Evolutionary conservation across 139 green algal genomes (phyloP), one percentile per base, ranked within the genome.

Genomic region (Tetradesmus lagerheimii): DNA sequence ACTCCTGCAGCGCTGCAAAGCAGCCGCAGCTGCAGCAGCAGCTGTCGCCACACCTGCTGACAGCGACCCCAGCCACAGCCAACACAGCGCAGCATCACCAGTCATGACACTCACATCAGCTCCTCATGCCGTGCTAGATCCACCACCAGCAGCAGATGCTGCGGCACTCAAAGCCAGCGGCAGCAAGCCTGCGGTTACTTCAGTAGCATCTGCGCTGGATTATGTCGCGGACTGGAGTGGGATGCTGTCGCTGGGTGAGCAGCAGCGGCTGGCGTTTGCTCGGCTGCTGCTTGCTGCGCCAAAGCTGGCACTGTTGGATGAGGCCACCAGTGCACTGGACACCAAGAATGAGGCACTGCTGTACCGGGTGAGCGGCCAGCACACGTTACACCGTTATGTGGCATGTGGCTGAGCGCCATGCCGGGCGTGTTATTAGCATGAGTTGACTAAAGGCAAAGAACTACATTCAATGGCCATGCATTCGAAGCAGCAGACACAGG

Each of bases 221-320:
- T 39, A 89, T 0, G 89, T 95, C 16, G 93, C 95, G 1, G 98
- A 99, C 82, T 99, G 98, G 98, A 90, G 95, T 18, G 90, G 84
- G 71, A 94, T 95, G 18, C 92, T 99, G 71, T 99, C 96, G 0
- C 90, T 99, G 47, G 98, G 98, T 27, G 98, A 99, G 95, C 98
- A 99, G 94, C 98, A 99, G 95, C 95, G 98, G 16, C 92, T 99
- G 27, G 98, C 98, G 14, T 99, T 99, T 94, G 98, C 97, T 14
- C 93, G 98, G 53, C 89, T 99, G 45, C 95, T 99, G 67, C 90
- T 98, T 23, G 92, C 93, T 12, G 83, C 91, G 66, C 97, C 98
- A 11, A 81, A 38, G 23, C 92, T 99, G 41, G 96, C 97, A 27
- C 92, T 99, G n/a, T 95, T 99, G 93, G 98, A 99, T 90, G 98